Evolutionary conservation across 352 stramenopile species (phyloP).

Genomic region (Phytopythium cucurbitacearum): DNA sequence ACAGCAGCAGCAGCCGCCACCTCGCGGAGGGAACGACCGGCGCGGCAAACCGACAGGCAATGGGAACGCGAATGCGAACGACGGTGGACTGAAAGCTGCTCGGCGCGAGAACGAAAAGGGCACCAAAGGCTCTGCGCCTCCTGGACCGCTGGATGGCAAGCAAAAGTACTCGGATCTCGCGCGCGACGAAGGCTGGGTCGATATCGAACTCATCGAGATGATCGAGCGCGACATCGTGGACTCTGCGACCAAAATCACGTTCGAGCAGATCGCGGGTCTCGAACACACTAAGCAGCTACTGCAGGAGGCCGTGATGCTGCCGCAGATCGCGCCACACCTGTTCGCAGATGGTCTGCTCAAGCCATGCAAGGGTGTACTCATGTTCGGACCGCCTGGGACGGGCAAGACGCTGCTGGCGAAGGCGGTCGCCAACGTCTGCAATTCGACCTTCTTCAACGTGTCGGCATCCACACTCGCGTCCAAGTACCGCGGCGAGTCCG

Average conservation of each 20-base stretch:
- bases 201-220: slow-evolving; percentile 81
- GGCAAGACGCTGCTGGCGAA: slow-evolving; percentile 89
- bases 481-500: slow-evolving; percentile 93
- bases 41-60: slow-evolving; percentile 14
- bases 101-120: slow-evolving; percentile 35
- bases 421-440: slow-evolving; percentile 93
- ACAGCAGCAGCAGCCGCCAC: slow-evolving; percentile 25
- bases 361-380: slow-evolving; percentile 77
- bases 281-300: slow-evolving; percentile 81
- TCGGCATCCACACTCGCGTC: slow-evolving; percentile 87
- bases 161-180: slow-evolving; percentile 78
- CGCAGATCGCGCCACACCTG: slow-evolving; percentile 79
- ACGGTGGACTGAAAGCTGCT: slow-evolving; percentile 35
- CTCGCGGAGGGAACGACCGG: slow-evolving; percentile 15
- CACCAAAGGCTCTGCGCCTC: not conserved
- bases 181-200: slow-evolving; percentile 62
- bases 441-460: slow-evolving; percentile 98
- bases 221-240: slow-evolving; percentile 88
- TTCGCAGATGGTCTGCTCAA: slow-evolving; percentile 80
- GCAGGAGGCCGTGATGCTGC: slow-evolving; percentile 83
- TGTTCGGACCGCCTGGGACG: slow-evolving; percentile 87
- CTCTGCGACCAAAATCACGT: slow-evolving; percentile 59
- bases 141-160: slow-evolving; percentile 20
- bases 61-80: slow-evolving; percentile 23
- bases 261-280: slow-evolving; percentile 73